Evolutionary conservation across 441 rosid species (phyloP).

Genomic region (Syzygium malaccense): DNA sequence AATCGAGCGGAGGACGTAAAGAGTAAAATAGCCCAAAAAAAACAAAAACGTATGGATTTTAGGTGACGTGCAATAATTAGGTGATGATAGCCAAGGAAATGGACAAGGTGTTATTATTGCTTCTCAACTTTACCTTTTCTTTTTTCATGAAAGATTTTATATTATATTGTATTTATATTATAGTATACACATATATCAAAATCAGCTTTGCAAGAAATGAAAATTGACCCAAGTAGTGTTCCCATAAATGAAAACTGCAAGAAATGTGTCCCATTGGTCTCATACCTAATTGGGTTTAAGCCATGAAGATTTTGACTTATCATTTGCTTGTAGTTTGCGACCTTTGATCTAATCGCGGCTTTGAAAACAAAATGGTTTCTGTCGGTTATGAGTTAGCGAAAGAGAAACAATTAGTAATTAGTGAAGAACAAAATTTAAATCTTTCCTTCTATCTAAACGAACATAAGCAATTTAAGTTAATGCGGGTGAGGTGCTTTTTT

Average conservation of each 20-base stretch:
- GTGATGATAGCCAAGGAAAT: neutral
- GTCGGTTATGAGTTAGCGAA: neutral
- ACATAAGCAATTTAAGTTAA: neutral
- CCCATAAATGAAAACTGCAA: neutral
- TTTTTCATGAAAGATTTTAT: neutral
- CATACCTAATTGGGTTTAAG: neutral
- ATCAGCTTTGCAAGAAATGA: neutral
- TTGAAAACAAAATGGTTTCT: neutral
- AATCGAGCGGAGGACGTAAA: neutral
- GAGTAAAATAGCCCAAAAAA: neutral
- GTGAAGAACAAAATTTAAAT: neutral
- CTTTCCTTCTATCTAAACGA: neutral
- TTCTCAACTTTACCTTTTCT: neutral
- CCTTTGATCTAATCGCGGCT: neutral
- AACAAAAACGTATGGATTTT: neutral
- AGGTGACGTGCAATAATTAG: neutral
- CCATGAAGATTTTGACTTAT: neutral
- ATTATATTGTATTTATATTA: neutral
- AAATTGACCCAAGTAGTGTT: neutral
- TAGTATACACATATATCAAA: neutral
- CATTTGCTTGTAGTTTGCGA: neutral
- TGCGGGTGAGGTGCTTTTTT: too few species aligned
- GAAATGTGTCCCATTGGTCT: neutral
- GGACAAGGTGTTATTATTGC: neutral
- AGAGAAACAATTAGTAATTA: neutral